Conservation (phyloP, 2,329 filamentous ascomycete genomes). For the Tolypocladium guangdongense region DNA sequence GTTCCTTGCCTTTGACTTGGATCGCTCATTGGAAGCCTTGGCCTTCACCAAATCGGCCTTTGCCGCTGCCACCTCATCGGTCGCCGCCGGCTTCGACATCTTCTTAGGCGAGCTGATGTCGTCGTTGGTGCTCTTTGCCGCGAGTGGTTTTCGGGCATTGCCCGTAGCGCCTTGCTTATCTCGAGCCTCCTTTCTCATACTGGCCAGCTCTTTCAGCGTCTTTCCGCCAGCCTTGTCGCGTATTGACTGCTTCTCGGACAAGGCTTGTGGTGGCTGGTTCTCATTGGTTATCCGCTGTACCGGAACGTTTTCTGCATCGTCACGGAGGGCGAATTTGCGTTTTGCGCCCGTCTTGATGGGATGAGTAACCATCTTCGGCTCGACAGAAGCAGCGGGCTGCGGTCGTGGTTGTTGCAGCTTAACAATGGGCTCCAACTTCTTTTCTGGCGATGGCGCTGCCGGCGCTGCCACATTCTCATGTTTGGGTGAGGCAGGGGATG, state of each 20-base stretch:
- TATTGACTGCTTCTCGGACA: slow-evolving; percentile 16
- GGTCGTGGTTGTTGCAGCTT: neutral
- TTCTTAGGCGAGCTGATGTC: slow-evolving; percentile 50
- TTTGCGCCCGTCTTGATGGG: slow-evolving; percentile 40
- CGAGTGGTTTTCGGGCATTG: slow-evolving; percentile 35
- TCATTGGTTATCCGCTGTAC: neutral
- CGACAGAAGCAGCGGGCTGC: neutral
- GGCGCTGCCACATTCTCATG: slow-evolving; percentile 7
- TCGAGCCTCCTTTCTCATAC: slow-evolving; percentile 28
- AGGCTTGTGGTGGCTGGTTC: slow-evolving; percentile 1
- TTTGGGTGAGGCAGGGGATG: slow-evolving; percentile 18
- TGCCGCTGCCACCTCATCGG: slow-evolving; percentile 25
- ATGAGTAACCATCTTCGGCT: slow-evolving; percentile 1
- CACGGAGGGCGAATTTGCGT: slow-evolving; percentile 44
- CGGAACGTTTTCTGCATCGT: slow-evolving; percentile 32
- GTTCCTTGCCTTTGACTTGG: slow-evolving; percentile 17
- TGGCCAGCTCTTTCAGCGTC: slow-evolving; percentile 35
- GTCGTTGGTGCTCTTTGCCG: slow-evolving; percentile 49
- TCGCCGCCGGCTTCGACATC: slow-evolving; percentile 17
- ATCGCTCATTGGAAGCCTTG: slow-evolving; percentile 14
- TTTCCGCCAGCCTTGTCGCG: slow-evolving; percentile 26
- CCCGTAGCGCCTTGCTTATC: slow-evolving; percentile 17
- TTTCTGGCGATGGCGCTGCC: slow-evolving; percentile 14
- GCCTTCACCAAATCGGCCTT: slow-evolving; percentile 25
- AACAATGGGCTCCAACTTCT: slow-evolving; percentile 8